phyloP scores from a whole-genome alignment of 2,329 filamentous ascomycete genomes.

The Berkeleyomyces basicola region DNA sequence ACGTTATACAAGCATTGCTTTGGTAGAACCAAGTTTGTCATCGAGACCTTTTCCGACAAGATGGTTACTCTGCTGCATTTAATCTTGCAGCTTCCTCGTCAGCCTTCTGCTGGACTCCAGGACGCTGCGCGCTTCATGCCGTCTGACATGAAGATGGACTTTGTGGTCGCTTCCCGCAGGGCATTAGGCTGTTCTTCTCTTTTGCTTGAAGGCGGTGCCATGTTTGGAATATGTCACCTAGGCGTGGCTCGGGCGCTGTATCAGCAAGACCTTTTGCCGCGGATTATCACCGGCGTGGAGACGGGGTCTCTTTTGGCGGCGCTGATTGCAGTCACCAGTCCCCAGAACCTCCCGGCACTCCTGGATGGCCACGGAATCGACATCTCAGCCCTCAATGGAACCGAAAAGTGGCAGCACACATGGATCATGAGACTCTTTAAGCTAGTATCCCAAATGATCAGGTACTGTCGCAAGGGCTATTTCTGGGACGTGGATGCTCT shows the following conservation, averaged over 20 bases:
- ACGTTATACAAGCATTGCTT: conserved; percentile 73
- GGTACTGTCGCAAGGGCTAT: conserved; percentile 63
- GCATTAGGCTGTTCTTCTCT: conserved; percentile 76
- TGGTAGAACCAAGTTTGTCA: conserved; percentile 74
- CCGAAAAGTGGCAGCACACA: conserved; percentile 15
- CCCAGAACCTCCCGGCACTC: conserved; percentile 65
- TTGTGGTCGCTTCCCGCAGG: conserved; percentile 73
- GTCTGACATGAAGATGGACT: conserved; percentile 61
- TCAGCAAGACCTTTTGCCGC: conserved; percentile 61
- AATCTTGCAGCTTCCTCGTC: conserved; percentile 39
- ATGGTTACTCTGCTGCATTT: conserved; percentile 68
- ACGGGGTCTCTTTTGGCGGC: conserved; percentile 83
- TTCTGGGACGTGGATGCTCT: conserved; percentile 69
- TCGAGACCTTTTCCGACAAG: conserved; percentile 79
- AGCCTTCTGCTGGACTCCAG: conserved; percentile 31
- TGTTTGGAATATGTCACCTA: conserved; percentile 80
- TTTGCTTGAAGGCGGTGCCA: conserved; percentile 76
- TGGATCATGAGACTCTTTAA: conserved; percentile 25
- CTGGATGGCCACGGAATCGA: conserved; percentile 69
- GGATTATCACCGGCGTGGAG: conserved; percentile 81
- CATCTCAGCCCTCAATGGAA: conserved; percentile 53
- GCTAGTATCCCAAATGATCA: conserved; percentile 44
- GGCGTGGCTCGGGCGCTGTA: conserved; percentile 82
- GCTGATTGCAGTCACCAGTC: conserved; percentile 70
- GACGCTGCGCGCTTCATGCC: conserved; percentile 21